Evolutionary conservation across 2,329 filamentous ascomycete genomes (phyloP).

Genomic region (Trichoderma citrinoviride): DNA sequence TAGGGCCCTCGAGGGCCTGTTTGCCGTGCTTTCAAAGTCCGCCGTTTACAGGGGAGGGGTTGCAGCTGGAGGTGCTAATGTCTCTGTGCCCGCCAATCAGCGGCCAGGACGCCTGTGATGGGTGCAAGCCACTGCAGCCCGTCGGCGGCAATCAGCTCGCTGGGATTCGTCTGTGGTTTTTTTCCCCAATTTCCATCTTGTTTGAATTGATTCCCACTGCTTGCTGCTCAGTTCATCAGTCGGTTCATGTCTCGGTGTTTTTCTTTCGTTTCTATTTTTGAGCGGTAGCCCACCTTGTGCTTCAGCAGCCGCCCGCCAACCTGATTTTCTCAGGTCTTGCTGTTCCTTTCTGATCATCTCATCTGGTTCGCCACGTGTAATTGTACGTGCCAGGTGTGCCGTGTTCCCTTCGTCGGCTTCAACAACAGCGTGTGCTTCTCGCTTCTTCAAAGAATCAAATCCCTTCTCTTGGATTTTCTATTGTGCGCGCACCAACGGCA

Average conservation of each 20-base stretch:
- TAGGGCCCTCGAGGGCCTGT: neutral
- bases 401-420: neutral
- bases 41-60: neutral
- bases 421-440: too few relatives aligned
- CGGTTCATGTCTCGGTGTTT: neutral
- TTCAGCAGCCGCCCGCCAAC: constrained; percentile 9
- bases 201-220: too few relatives aligned
- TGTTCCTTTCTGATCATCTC: neutral
- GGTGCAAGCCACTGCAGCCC: neutral
- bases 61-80: neutral
- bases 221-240: too few relatives aligned
- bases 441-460: too few relatives aligned
- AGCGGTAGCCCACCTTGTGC: neutral
- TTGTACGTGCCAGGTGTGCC: too few relatives aligned
- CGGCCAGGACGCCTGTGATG: neutral
- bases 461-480: neutral
- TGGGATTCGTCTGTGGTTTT: constrained; percentile 31
- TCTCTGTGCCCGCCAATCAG: constrained; percentile 14
- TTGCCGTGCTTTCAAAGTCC: neutral
- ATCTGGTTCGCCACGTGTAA: too few relatives aligned
- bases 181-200: neutral
- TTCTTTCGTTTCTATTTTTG: constrained; percentile 9
- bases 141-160: constrained; percentile 43
- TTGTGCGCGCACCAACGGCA: constrained; percentile 1
- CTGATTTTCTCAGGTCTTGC: neutral